Evolutionary conservation across 2,329 filamentous ascomycete species (phyloP).

Genomic region (Trichoderma asperellum): DNA sequence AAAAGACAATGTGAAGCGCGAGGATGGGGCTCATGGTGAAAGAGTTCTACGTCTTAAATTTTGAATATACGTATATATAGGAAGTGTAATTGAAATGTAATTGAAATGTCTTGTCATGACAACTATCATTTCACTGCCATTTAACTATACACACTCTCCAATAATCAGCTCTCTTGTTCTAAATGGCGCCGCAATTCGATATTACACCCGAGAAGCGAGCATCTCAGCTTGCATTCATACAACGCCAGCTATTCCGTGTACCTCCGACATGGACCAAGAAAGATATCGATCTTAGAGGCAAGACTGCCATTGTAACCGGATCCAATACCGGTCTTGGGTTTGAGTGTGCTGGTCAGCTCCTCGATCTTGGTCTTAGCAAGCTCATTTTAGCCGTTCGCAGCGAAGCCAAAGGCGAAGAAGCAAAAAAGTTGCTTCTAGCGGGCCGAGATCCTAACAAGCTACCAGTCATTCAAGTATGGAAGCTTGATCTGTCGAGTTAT

Average conservation of each 20-base stretch:
- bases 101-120: background rate
- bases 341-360: conserved; percentile 4
- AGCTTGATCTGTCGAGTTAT: conserved; percentile 13
- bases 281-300: background rate
- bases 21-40: background rate
- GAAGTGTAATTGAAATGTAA: background rate
- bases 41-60: background rate
- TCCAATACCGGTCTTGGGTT: conserved; percentile 16
- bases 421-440: background rate
- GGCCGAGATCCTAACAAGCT: background rate
- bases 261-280: conserved; percentile 15
- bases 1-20: background rate
- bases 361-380: conserved; percentile 6
- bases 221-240: background rate
- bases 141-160: too few species aligned
- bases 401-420: conserved; percentile 11
- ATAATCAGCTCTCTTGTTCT: background rate
- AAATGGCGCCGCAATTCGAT: conserved; percentile 2
- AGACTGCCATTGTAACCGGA: conserved; percentile 18
- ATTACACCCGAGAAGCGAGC: conserved; percentile 1
- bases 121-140: background rate
- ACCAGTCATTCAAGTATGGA: background rate
- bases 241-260: background rate
- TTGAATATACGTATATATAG: background rate
- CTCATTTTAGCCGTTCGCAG: conserved; percentile 16